A percentile compares a stretch with the other conserved stretches of the same genome.
Evolutionary conservation across 1,139 yeast species (phyloP).

Genomic region (Taphrina wiesneri): DNA sequence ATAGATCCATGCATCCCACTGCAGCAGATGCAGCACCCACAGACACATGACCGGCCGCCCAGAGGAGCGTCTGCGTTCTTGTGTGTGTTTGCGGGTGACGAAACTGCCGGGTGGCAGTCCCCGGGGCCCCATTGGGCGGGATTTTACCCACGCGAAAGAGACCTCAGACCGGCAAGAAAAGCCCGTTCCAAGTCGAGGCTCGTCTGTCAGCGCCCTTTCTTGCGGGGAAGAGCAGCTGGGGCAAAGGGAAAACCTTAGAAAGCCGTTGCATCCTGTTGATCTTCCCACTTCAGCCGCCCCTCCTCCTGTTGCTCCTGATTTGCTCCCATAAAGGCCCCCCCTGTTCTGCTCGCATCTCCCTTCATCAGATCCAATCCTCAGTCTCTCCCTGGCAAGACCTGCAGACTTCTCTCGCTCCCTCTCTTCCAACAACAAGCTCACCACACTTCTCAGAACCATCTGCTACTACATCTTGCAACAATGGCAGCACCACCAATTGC

Average conservation of each 20-base stretch:
- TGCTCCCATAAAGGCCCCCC: neutral
- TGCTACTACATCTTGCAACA: neutral
- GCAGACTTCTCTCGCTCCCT: neutral
- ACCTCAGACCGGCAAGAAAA: neutral
- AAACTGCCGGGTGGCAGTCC: no score
- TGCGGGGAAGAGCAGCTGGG: neutral
- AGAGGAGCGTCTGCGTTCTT: no score
- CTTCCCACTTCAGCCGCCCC: neutral
- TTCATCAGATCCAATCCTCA: neutral
- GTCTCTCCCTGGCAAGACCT: neutral
- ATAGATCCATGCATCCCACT: no score
- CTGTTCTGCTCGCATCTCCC: neutral
- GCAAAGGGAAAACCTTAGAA: neutral
- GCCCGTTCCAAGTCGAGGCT: neutral
- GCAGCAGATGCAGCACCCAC: neutral
- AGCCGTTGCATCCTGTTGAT: neutral
- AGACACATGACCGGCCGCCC: no score
- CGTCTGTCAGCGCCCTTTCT: neutral
- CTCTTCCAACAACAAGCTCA: neutral
- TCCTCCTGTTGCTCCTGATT: neutral
- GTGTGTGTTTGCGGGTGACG: no score
- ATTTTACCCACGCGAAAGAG: neutral
- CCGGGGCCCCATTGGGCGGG: no score
- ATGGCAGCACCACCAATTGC: conserved; percentile 14
- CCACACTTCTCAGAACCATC: neutral